Evolutionary conservation across 345 rosid species (phyloP).

Genomic region (Ceriops zippeliana): DNA sequence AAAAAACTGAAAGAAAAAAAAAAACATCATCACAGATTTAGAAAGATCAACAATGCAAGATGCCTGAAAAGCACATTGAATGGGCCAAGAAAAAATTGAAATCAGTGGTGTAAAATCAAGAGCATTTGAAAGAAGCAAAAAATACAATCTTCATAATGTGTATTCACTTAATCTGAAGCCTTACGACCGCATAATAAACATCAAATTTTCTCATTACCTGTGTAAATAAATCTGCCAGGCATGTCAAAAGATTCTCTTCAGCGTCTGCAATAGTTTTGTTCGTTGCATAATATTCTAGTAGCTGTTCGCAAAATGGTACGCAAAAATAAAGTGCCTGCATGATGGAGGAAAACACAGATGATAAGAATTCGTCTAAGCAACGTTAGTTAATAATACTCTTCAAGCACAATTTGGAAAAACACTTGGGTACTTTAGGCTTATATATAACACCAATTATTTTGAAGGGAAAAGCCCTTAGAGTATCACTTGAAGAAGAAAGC

Average conservation of each 20-base stretch:
- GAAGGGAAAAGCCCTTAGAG: too few species aligned
- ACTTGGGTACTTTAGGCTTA: too few species aligned
- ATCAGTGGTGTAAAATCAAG: not conserved
- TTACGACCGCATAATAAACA: not conserved
- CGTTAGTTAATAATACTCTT: too few species aligned
- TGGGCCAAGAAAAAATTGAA: not conserved
- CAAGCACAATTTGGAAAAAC: not conserved
- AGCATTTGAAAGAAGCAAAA: not conserved
- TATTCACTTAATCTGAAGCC: not conserved
- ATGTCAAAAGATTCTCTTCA: conserved; percentile 95
- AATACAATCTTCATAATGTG: not conserved
- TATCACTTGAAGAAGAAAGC: too few species aligned
- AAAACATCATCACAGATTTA: not conserved
- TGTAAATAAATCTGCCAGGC: conserved; percentile 90
- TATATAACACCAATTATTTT: too few species aligned
- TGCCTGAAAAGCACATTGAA: not conserved
- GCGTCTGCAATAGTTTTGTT: conserved; percentile 68
- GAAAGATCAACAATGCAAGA: not conserved
- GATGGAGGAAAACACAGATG: conserved; percentile 1
- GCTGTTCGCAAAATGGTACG: conserved; percentile 95
- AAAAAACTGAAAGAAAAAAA: not conserved
- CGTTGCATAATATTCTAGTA: conserved; percentile 84
- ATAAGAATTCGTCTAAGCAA: not conserved
- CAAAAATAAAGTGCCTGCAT: conserved; percentile 96
- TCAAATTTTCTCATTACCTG: conserved; percentile 46